Base-by-base conservation (phyloP, 108 stramenopile species). In the Cyclotella distinguenda region DNA sequence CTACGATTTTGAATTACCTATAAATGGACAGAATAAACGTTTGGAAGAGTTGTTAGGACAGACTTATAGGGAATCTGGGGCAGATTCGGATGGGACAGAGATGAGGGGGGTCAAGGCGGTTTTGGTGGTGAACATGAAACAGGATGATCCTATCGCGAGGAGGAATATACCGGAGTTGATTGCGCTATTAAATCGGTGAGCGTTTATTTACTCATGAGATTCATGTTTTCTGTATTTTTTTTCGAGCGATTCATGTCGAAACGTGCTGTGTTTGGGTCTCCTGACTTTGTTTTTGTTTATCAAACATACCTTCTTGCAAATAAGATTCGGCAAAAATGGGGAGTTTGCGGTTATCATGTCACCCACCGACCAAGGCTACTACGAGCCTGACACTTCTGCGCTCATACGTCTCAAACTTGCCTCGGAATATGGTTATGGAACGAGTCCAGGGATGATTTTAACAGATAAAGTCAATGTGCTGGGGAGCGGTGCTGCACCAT, bases 331-430 rank as follows among this genome's bases (percentile, higher is more conserved):
- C 25, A 84, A 74, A 36, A 57, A 70, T 22, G 85, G 88, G n/a
- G 85, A 87, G 46, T 86, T 93, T 56, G 86, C 77, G 1, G 88
- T 94, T 32, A 68, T 94, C 22, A n/a, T 82, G 35, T 82, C 84
- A n/a, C 93, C 93, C 28, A 90, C 86, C 31, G 93, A 94, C 49
- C 93, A 94, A 64, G 93, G 93, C 9, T 94, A 94, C 58, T 94
- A 88, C 74, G 93, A 94, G 74, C 93, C 93, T 12, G 93, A 94
- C 65, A 94, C 93, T 22, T 90, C 88, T 9, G 77, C 82, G 21
- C 58, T 94, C 11, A 80, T 94, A 48, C 86, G 93, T 10, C 72
- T 91, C 45, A 94, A 94, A 77, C 66, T 94, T 0, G 88, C 83
- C n/a, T 80, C 80, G 15, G 93, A 94, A 60, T 94, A 94, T 63